These are phyloP conservation scores for Neurospora sp. DNA, from an alignment of 495 filamentous ascomycete genomes.

Conservation along the genomic window DNA sequence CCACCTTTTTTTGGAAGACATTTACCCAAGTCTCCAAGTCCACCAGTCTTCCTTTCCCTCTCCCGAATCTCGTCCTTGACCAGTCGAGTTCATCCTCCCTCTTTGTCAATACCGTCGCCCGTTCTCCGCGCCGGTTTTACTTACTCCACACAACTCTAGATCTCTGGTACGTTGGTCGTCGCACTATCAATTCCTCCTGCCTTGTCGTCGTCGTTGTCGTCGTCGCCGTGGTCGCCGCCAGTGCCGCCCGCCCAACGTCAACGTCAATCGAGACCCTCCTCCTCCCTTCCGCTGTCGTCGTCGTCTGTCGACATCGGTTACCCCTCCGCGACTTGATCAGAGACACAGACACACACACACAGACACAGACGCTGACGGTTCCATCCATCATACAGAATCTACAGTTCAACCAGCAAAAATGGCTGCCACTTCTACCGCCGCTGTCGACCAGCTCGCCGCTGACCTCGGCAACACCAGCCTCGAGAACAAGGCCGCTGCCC, in stretches of 20 bases:
- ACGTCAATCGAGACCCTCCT: neutral
- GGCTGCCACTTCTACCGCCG: slow-evolving; percentile 51
- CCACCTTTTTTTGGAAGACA: slow-evolving; percentile 9
- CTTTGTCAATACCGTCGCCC: slow-evolving; percentile 22
- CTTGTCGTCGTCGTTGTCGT: neutral
- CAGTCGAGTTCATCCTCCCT: slow-evolving; percentile 8
- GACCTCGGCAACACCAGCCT: slow-evolving; percentile 50
- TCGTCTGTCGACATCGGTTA: neutral
- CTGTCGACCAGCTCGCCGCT: slow-evolving; percentile 61
- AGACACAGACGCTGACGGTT: slow-evolving; percentile 3
- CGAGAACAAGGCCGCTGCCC: slow-evolving; percentile 49
- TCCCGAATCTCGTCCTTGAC: slow-evolving; percentile 10
- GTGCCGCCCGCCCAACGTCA: neutral
- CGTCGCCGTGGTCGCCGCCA: neutral
- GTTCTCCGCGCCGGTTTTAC: slow-evolving; percentile 11
- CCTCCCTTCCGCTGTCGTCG: neutral
- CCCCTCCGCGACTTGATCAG: neutral
- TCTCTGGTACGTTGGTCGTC: slow-evolving; percentile 10
- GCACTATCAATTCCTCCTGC: neutral
- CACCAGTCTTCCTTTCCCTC: slow-evolving; percentile 8
- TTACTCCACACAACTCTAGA: slow-evolving; percentile 2
- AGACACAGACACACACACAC: neutral
- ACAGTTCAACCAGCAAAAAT: slow-evolving; percentile 29
- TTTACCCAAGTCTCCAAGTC: slow-evolving; percentile 10
- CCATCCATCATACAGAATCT: neutral